These are phyloP conservation scores for Begonia loranthoides DNA, from an alignment of 306 rosid genomes.

Conservation along the genomic window DNA sequence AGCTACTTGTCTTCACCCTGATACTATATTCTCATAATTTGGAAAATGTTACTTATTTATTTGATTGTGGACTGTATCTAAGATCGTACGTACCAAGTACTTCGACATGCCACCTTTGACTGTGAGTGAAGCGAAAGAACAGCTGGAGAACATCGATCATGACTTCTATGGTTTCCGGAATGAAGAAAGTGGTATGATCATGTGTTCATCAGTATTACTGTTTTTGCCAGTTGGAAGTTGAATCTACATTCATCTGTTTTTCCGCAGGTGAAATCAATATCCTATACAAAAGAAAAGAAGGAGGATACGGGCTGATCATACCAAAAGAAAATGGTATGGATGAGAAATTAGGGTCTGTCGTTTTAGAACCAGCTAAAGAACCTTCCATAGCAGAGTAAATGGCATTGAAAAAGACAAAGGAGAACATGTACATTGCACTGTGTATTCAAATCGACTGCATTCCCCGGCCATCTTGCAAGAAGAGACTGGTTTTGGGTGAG, in stretches of 20 bases:
- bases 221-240: neutral
- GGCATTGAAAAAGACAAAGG: neutral
- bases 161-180: conserved; percentile 86
- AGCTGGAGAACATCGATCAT: conserved; percentile 74
- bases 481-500: no score
- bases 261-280: conserved; percentile 72
- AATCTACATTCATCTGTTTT: neutral
- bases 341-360: conserved; percentile 28
- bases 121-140: conserved; percentile 75
- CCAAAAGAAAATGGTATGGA: conserved; percentile 52
- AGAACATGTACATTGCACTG: no score
- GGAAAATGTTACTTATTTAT: no score
- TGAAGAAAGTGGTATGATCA: conserved; percentile 69
- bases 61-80: no score
- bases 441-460: no score
- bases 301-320: conserved; percentile 80
- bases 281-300: conserved; percentile 66
- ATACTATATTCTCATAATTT: no score
- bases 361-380: conserved; percentile 31
- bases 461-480: no score
- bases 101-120: conserved; percentile 97
- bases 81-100: conserved; percentile 86
- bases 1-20: no score
- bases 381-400: conserved; percentile 41
- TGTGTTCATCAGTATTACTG: conserved; percentile 7